phyloP scores from a whole-genome alignment of 768 basidiomycete genomes.

The Boletellus ananiceps region DNA sequence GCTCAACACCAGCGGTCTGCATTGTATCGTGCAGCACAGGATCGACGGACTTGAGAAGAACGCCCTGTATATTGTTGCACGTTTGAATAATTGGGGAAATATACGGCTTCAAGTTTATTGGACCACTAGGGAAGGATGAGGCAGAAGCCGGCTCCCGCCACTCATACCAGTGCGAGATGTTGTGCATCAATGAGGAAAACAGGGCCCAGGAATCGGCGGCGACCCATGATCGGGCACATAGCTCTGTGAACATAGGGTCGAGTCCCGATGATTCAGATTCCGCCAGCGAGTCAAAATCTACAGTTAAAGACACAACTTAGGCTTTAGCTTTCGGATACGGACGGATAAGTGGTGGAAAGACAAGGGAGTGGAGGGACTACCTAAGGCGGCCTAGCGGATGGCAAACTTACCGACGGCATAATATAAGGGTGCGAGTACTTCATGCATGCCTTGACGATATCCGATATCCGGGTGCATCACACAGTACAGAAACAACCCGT shows the following conservation, averaged over 20 bases:
- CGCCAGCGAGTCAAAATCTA: conserved; percentile 75
- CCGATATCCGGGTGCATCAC: conserved; percentile 76
- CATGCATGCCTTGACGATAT: conserved; percentile 99
- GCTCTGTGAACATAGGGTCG: conserved; percentile 44
- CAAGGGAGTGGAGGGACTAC: conserved; percentile 5
- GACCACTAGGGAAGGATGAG: conserved; percentile 33
- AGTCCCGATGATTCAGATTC: conserved; percentile 27
- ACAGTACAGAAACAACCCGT: conserved; percentile 84
- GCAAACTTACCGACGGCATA: conserved; percentile 44
- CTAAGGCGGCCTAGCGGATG: background rate
- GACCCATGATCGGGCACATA: conserved; percentile 65
- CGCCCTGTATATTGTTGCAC: conserved; percentile 76
- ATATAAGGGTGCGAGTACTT: conserved; percentile 84
- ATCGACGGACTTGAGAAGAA: conserved; percentile 71
- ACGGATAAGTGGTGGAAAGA: conserved; percentile 13
- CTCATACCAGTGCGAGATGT: conserved; percentile 75
- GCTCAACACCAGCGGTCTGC: conserved; percentile 81
- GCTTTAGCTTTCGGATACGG: conserved; percentile 23
- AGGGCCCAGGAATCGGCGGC: conserved; percentile 87
- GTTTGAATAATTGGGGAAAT: conserved; percentile 81
- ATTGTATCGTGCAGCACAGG: conserved; percentile 72
- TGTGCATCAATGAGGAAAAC: conserved; percentile 76
- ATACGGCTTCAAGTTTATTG: conserved; percentile 55
- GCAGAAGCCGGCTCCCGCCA: conserved; percentile 47
- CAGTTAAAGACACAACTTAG: conserved; percentile 23